Evolutionary conservation across 2,329 filamentous ascomycete species (phyloP), one percentile per base, ranked within the genome.

Genomic region (Cladosporium sphaerospermum): DNA sequence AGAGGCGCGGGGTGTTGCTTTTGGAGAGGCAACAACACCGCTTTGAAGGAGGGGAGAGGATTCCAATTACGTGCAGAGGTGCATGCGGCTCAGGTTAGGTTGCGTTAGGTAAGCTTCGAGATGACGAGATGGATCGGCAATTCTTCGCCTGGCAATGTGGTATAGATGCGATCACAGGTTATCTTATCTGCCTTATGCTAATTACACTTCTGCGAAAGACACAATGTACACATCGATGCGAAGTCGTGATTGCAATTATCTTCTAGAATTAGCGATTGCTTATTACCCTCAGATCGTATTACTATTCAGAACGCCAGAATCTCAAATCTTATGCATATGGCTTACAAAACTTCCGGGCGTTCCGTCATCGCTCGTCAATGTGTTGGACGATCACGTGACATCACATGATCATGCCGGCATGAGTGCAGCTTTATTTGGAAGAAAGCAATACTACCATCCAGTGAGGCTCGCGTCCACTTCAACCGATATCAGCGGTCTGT

Each of bases 91-190:
- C n/a, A 44, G 42, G 16, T 44, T 23, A 6, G 19, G 14, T 16
- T 8, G 11, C 39, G n/a, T 13, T 16, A 41, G 39, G 39, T 36
- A 41, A 49, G 46, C 46, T 49, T 41, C 46, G 42, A 44, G 39
- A 44, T 51, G 48, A 51, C 48, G 48, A 40, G 32, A 14, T 16
- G 13, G 31, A 43, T 43, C 48, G 48, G 40, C 40, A 44, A 37
- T 51, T 51, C 40, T 16, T 51, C 33, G 40, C 32, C 36, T 7
- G 23, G 23, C 4, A 28, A 5, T 28, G 4, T 28, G 23, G 23
- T 28, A 28, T 28, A 28, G 23, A 28, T 28, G 23, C 23, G 23
- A 28, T 28, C 23, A 5, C 23, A 28, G 23, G 7, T 28, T 28
- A 28, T 28, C 23, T 28, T 28, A 28, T 28, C 23, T 28, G 23